phyloP scores from a whole-genome alignment of 345 rosid genomes.

The Heritiera fomes region DNA sequence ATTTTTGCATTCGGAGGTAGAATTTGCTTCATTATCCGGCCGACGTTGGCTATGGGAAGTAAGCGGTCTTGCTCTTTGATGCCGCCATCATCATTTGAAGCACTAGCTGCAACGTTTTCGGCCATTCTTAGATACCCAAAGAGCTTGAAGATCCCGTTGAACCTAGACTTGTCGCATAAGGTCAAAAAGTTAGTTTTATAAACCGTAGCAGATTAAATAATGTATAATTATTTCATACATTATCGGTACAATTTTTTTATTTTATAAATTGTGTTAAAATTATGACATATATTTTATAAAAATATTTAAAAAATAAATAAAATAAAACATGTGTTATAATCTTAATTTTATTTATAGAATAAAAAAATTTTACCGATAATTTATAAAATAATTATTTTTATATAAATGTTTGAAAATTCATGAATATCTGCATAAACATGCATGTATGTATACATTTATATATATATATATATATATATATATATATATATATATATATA shows the following conservation, averaged over 20 bases:
- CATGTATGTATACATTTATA: no score
- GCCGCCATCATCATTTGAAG: conserved; percentile 30
- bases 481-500: not conserved
- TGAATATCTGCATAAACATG: no score
- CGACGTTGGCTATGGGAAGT: conserved; percentile 43
- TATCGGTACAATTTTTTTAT: no score
- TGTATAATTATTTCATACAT: not conserved
- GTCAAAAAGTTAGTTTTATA: conserved; percentile 18
- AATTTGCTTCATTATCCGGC: conserved; percentile 42
- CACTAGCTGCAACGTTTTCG: conserved; percentile 23
- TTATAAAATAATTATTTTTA: no score
- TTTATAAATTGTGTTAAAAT: no score
- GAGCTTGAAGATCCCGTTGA: not conserved
- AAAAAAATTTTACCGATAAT: no score
- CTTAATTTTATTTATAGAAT: no score
- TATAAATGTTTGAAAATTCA: not conserved
- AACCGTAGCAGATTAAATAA: not conserved
- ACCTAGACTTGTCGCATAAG: not conserved
- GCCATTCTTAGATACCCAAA: conserved; percentile 28
- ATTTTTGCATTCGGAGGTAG: conserved; percentile 33
- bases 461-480: not conserved
- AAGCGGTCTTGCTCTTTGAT: conserved; percentile 38
- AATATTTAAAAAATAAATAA: no score
- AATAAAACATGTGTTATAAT: no score
- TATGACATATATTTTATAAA: no score